phyloP scores from a whole-genome alignment of 345 rosid genomes.

The Hibiscus tridactylites region DNA sequence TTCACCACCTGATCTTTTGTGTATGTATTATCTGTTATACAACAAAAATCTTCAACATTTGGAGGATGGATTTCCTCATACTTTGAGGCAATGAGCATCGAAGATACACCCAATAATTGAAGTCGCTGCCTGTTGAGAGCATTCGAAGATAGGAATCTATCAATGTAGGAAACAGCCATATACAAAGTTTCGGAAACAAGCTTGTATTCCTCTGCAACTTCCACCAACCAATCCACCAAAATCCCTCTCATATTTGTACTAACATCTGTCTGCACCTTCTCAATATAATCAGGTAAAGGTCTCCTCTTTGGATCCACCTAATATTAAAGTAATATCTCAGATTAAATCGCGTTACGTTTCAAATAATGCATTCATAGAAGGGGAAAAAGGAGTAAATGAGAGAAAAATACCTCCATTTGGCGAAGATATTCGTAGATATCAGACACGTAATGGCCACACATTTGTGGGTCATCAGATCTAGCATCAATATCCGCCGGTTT shows the following conservation, averaged over 20 bases:
- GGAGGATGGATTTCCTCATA: slow-evolving; percentile 72
- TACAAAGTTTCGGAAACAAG: slow-evolving; percentile 56
- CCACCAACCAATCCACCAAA: slow-evolving; percentile 84
- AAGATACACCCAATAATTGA: slow-evolving; percentile 69
- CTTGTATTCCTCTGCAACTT: slow-evolving; percentile 71
- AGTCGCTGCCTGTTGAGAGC: slow-evolving; percentile 46
- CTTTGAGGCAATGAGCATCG: slow-evolving; percentile 24
- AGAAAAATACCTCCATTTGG: slow-evolving; percentile 37
- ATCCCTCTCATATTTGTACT: slow-evolving; percentile 62
- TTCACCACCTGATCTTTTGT: slow-evolving; percentile 56
- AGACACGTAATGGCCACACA: slow-evolving; percentile 39
- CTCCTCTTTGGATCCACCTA: slow-evolving; percentile 54
- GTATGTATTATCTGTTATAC: slow-evolving; percentile 63
- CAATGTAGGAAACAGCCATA: slow-evolving; percentile 46
- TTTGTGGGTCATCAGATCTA: slow-evolving; percentile 42
- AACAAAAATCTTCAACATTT: slow-evolving; percentile 61
- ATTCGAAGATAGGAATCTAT: slow-evolving; percentile 51
- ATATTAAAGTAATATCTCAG: background rate
- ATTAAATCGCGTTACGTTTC: background rate
- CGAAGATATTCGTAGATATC: slow-evolving; percentile 48
- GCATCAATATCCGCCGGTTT: slow-evolving; percentile 20
- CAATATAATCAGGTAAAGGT: slow-evolving; percentile 59
- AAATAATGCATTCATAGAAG: background rate
- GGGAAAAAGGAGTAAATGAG: background rate
- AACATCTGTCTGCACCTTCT: slow-evolving; percentile 58